Evolutionary conservation across 2,329 filamentous ascomycete species (phyloP), one percentile per base, ranked within the genome.

Genomic region (Pyrenophora tritici-repentis): DNA sequence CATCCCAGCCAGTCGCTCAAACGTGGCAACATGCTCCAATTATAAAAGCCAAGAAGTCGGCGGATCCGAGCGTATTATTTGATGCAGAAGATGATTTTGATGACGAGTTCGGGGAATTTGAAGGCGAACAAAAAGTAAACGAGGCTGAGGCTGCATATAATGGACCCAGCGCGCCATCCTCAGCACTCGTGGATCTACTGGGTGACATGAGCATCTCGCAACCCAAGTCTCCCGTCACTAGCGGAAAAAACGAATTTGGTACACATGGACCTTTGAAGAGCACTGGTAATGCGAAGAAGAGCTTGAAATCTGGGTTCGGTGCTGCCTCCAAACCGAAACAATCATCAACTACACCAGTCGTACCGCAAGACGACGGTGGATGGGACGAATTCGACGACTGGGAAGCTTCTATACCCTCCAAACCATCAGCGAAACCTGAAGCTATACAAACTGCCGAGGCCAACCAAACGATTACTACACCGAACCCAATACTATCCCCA

Each of bases 371-470:
- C 10, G 67, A 72, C 32, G 75, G 77, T 31, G 59, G 62, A 6
- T 80, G 78, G 78, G 78, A 78, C 42, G 76, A 78, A 40, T 80
- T 80, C 32, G 71, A 73, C 41, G 72, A 74, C 35, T 73, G 71
- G 72, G 72, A 73, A 52, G 67, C 68, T 44, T 66, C 71, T n/a
- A 69, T 71, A 35, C 24, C 53, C 16, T 31, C 49, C 36, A 52
- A 59, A 47, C 31, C 35, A 50, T 20, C 41, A 6, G 37, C 47
- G 29, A 56, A 47, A 41, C 22, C 31, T 16, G 38, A 54, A 31
- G 18, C 41, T 5, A 39, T 35, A 2, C 56, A 53, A 33, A 17
- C 33, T 14, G 31, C 22, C 12, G 37, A n/a, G 8, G 33, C 32
- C 18, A n/a, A 43, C 8, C 29, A 50, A 13, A 26, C 17, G 33